Evolutionary conservation across 306 rosid species (phyloP), one percentile per base, ranked within the genome.

Genomic region (Sindora glabra): DNA sequence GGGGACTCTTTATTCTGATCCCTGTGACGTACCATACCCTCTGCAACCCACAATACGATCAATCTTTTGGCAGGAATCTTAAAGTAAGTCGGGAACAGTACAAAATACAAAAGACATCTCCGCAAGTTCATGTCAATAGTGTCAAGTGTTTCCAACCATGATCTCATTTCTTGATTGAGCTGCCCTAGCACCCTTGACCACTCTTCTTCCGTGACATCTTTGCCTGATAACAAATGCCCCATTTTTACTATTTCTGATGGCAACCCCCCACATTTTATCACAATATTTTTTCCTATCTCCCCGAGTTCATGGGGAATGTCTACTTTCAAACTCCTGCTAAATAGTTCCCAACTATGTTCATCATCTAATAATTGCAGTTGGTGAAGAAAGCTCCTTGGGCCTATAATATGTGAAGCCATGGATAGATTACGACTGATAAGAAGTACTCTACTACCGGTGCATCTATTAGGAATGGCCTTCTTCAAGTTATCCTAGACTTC

Each of bases 31-130:
- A 63, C 54, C 9, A 64, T 14, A n/a, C 33, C 65, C 63, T 62
- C 64, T 8, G 85, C 72, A 38, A 79, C 56, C 85, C 85, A 75
- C 52, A 71, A 42, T 8, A 29, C 47, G 7, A 68, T 8, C 55
- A 75, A 27, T 39, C 85, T 75, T 69, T 80, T 75, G 0, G 23
- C 61, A 6, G 81, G 68, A 58, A 79, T 68, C 49, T 10, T 76
- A 64, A 27, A 75, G 11, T 48, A 24, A 14, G 40, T 25, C 1
- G 81, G 79, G 48, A 79, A 67, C 8, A 63, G 12, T 27, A 17
- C 17, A 1, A 75, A 64, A 44, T 62, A 55, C 45, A 17, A 32
- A 3, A 57, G 33, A n/a, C 72, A 72, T 58, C 38, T 24, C 47
- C 26, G 65, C 4, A 65, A 51, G 36, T 57, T 26, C 2, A 0